Percentiles rank a stretch among this genome's conserved stretches.
phyloP scores from a whole-genome alignment of 768 basidiomycete species.

The Dioszegia hungarica region DNA sequence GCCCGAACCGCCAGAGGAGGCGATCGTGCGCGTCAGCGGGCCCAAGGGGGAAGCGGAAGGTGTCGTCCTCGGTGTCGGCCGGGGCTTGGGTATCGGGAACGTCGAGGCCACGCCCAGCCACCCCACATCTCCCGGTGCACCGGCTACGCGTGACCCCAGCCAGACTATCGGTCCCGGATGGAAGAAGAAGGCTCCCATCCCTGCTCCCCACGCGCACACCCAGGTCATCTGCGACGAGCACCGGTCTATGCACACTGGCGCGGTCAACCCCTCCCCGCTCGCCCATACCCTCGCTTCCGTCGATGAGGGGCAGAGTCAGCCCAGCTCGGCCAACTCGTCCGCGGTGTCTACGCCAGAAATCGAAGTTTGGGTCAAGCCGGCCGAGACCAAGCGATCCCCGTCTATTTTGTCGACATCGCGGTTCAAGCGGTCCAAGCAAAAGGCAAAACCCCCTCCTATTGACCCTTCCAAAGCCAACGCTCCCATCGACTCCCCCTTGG shows the following conservation, averaged over 20 bases:
- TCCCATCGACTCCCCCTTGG: background rate
- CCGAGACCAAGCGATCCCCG: background rate
- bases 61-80: background rate
- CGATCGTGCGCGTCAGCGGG: background rate
- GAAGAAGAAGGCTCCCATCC: background rate
- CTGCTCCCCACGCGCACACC: too few relatives aligned
- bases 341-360: background rate
- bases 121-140: background rate
- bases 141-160: background rate
- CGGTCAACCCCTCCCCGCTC: background rate
- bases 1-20: background rate
- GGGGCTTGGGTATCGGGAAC: background rate
- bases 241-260: too few relatives aligned
- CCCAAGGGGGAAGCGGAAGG: background rate
- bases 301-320: background rate
- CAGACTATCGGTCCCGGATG: background rate
- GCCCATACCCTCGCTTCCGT: background rate
- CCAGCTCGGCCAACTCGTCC: background rate
- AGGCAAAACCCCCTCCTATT: conserved; percentile 4
- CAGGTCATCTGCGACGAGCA: too few relatives aligned
- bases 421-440: background rate
- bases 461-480: background rate
- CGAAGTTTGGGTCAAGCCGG: background rate
- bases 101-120: background rate
- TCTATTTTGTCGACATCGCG: background rate